Percentiles rank a stretch among this genome's conserved stretches.
Conservation (phyloP, 768 basidiomycete genomes). For the Lactifluus echinatus region DNA sequence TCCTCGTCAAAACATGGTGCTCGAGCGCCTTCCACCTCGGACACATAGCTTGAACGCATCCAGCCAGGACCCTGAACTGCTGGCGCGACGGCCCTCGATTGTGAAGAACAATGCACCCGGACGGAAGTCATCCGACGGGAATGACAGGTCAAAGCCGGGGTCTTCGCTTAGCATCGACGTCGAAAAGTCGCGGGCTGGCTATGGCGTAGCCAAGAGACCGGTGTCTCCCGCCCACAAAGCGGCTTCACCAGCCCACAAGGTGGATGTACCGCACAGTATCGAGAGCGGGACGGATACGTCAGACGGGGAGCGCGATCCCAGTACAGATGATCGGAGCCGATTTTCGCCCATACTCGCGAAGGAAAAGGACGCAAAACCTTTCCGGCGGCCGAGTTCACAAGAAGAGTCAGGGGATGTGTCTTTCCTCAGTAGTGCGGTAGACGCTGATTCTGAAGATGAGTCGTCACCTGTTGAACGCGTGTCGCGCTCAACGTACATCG, state of each 20-base stretch:
- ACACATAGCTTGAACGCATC: slow-evolving; percentile 13
- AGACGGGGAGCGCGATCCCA: slow-evolving; percentile 45
- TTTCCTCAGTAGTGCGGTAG: slow-evolving; percentile 21
- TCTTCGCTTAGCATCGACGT: slow-evolving; percentile 26
- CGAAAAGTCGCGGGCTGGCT: slow-evolving; percentile 20
- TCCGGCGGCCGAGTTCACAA: slow-evolving; percentile 17
- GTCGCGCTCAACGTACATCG: slow-evolving; percentile 69
- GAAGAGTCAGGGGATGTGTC: slow-evolving; percentile 22
- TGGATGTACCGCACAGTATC: slow-evolving; percentile 62
- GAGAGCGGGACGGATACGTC: slow-evolving; percentile 66
- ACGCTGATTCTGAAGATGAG: slow-evolving; percentile 32
- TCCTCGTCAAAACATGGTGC: slow-evolving; percentile 19
- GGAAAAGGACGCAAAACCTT: slow-evolving; percentile 1
- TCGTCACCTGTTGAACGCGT: slow-evolving; percentile 58
- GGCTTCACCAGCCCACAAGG: slow-evolving; percentile 51
- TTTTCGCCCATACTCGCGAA: slow-evolving; percentile 1
- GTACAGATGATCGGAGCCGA: slow-evolving; percentile 20
- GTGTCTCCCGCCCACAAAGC: slow-evolving; percentile 31
- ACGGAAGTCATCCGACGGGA: slow-evolving; percentile 24
- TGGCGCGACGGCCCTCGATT: not conserved
- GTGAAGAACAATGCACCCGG: slow-evolving; percentile 17
- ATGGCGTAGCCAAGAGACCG: slow-evolving; percentile 16
- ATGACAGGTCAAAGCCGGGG: slow-evolving; percentile 20
- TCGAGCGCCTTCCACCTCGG: slow-evolving; percentile 20
- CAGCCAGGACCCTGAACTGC: not conserved